phyloP scores from a whole-genome alignment of 169 alveolate genomes.

The Theileria equi region DNA sequence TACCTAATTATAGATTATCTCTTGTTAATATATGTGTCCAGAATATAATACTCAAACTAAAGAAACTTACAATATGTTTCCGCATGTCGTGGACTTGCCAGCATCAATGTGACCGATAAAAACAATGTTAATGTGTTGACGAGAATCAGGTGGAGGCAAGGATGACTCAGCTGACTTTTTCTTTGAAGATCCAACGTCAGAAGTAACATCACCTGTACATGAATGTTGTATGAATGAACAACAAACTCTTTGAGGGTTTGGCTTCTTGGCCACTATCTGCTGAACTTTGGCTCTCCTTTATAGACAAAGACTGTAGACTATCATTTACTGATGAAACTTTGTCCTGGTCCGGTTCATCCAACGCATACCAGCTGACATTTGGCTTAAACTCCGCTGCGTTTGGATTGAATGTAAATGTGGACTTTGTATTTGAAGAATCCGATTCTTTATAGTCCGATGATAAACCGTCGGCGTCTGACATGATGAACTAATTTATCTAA shows the following conservation, averaged over 20 bases:
- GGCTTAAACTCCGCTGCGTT: slow-evolving; percentile 59
- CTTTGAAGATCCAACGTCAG: slow-evolving; percentile 1
- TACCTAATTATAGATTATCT: slow-evolving; percentile 29
- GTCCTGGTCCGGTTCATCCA: slow-evolving; percentile 5
- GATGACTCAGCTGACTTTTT: slow-evolving; percentile 33
- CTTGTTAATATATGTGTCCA: background rate
- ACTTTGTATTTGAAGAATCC: background rate
- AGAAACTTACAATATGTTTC: slow-evolving; percentile 84
- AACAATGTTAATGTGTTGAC: slow-evolving; percentile 92
- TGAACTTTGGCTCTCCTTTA: slow-evolving; percentile 1
- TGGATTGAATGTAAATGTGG: slow-evolving; percentile 49
- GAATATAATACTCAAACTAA: background rate
- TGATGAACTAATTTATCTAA: too few species aligned
- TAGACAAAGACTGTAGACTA: too few species aligned
- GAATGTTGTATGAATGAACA: too few species aligned
- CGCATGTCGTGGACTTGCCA: slow-evolving; percentile 99
- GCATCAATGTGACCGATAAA: slow-evolving; percentile 99
- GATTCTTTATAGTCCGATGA: background rate
- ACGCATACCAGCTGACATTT: slow-evolving; percentile 31
- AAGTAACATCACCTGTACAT: too few species aligned
- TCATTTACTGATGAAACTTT: too few species aligned
- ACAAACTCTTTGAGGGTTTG: too few species aligned
- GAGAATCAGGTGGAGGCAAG: slow-evolving; percentile 76
- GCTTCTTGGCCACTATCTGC: background rate
- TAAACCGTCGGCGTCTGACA: background rate